A percentile compares a stretch with the other conserved stretches of the same genome.
These are phyloP conservation scores for Marasmius oreades DNA, from an alignment of 1,284 basidiomycete species.

Conservation along the genomic window DNA sequence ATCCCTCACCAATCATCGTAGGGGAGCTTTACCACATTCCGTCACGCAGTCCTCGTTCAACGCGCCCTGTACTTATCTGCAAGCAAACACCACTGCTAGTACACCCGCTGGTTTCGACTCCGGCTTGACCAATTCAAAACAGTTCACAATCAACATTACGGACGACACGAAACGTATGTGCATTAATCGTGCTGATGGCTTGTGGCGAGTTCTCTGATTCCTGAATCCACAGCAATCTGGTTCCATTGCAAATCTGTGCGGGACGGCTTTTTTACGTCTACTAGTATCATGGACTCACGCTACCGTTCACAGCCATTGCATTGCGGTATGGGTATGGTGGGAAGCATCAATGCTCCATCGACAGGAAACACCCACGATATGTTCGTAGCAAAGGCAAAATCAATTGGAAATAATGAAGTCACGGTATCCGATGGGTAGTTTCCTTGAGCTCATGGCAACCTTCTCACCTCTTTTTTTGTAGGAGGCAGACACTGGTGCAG, in stretches of 20 bases:
- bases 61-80: slow-evolving; percentile 45
- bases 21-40: slow-evolving; percentile 36
- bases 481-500: slow-evolving; percentile 35
- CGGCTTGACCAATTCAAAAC: slow-evolving; percentile 34
- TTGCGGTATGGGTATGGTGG: slow-evolving; percentile 60
- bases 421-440: slow-evolving; percentile 27
- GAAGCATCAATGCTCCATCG: slow-evolving; percentile 60
- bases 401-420: slow-evolving; percentile 35
- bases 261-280: neutral
- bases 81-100: slow-evolving; percentile 27
- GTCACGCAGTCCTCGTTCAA: slow-evolving; percentile 53
- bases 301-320: slow-evolving; percentile 32
- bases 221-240: slow-evolving; percentile 46
- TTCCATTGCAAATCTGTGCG: slow-evolving; percentile 58
- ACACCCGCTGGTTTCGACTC: slow-evolving; percentile 48
- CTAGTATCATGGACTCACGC: neutral
- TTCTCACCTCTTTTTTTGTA: slow-evolving; percentile 15
- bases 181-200: slow-evolving; percentile 1
- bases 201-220: slow-evolving; percentile 9
- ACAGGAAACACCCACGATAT: slow-evolving; percentile 51
- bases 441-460: neutral
- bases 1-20: neutral
- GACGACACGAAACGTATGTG: slow-evolving; percentile 43
- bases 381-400: slow-evolving; percentile 43
- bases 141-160: slow-evolving; percentile 50